Percentiles rank a stretch among this genome's conserved stretches.
These are phyloP conservation scores for Naganishia sp. DNA, from an alignment of 1,284 basidiomycete genomes.

Conservation along the genomic window DNA sequence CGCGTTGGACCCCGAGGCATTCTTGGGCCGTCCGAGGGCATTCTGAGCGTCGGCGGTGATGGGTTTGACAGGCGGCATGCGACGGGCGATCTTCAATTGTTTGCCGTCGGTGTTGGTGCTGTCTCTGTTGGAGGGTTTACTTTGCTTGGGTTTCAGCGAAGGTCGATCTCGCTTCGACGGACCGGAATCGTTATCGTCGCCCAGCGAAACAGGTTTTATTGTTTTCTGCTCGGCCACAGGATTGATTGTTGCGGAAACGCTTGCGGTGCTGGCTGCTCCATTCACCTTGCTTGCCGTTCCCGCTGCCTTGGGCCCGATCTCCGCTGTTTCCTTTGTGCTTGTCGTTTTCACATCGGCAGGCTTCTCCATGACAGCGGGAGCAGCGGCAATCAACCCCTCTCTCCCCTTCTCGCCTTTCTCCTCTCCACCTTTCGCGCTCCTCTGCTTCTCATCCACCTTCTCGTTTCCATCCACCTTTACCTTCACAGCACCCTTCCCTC, in stretches of 20 bases:
- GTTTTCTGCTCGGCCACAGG: neutral
- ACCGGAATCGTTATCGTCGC: no score
- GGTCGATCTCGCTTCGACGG: neutral
- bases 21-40: constrained; percentile 13
- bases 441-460: neutral
- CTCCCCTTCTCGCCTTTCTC: neutral
- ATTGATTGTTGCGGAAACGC: neutral
- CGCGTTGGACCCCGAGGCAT: constrained; percentile 50
- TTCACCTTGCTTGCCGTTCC: no score
- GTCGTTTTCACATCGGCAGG: neutral
- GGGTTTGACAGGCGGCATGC: constrained; percentile 17
- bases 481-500: neutral
- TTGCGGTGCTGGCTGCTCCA: no score
- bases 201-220: neutral
- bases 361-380: neutral
- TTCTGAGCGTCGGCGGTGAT: neutral
- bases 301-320: no score
- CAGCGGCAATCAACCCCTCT: neutral
- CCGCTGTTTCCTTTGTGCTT: neutral
- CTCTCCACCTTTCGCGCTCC: neutral
- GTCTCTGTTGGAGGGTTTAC: neutral
- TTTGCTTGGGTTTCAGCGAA: neutral
- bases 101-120: neutral
- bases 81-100: constrained; percentile 2
- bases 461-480: neutral